A percentile compares a stretch with the other conserved stretches of the same genome.
Conservation (phyloP, 805 yeast genomes). For the Candida coquimbonensis region DNA sequence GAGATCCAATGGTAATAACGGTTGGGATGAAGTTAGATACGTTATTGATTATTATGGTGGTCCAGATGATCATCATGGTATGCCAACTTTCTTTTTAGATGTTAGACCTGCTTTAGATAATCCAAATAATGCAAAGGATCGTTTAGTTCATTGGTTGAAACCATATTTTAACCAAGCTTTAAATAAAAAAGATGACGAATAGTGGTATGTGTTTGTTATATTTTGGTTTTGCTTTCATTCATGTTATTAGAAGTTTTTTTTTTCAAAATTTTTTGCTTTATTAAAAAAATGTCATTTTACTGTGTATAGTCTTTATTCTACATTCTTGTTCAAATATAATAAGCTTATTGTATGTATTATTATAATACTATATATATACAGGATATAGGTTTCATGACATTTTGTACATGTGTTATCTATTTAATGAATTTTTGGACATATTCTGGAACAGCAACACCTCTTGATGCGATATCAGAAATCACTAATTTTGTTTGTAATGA, state of each 20-base stretch:
- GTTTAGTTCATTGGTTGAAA: conserved; percentile 59
- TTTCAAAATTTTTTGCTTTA: no score
- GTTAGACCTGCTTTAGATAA: conserved; percentile 92
- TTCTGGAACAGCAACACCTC: conserved; percentile 15
- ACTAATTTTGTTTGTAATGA: conserved; percentile 4
- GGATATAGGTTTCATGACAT: no score
- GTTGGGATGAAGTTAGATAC: conserved; percentile 73
- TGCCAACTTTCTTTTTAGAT: conserved; percentile 88
- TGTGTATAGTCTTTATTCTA: neutral
- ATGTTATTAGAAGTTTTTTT: neutral
- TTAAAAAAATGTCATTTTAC: neutral
- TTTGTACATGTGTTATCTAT: neutral
- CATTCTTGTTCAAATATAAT: neutral
- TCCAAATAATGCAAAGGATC: conserved; percentile 53
- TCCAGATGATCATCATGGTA: conserved; percentile 82
- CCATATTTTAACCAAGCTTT: conserved; percentile 67
- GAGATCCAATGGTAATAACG: conserved; percentile 41
- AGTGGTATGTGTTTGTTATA: neutral
- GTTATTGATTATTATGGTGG: conserved; percentile 96
- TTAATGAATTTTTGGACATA: conserved; percentile 1
- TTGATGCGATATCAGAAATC: conserved; percentile 6
- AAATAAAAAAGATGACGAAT: conserved; percentile 19
- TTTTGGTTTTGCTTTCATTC: neutral
- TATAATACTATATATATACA: neutral
- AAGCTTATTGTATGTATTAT: neutral